A percentile compares a stretch with the other conserved stretches of the same genome.
Conservation (phyloP, 176 grass and related monocot genomes). For the Urochloa ruziziensis region DNA sequence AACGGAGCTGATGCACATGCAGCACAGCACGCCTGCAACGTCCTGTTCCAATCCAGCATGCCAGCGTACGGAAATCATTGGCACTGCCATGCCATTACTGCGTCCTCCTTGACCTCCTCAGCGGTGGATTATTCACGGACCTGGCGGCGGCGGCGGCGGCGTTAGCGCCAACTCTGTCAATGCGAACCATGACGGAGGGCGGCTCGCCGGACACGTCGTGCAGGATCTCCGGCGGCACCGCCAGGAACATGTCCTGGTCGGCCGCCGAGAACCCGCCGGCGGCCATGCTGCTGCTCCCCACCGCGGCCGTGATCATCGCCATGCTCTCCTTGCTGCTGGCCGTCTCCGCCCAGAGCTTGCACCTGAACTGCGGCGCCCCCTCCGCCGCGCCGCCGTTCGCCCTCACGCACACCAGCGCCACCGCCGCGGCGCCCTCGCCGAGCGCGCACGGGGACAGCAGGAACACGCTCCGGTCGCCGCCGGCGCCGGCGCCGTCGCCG, state of each 20-base stretch:
- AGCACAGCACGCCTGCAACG: no score
- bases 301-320: neutral
- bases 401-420: conserved; percentile 17
- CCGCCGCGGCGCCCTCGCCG: neutral
- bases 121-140: neutral
- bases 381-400: conserved; percentile 10
- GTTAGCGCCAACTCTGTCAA: neutral
- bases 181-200: neutral
- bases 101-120: neutral
- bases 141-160: neutral
- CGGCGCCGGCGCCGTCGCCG: neutral
- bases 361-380: neutral
- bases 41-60: neutral
- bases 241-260: neutral
- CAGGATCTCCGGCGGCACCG: neutral
- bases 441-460: conserved; percentile 4
- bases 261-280: conserved; percentile 7
- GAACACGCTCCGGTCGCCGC: conserved; percentile 18
- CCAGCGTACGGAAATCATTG: neutral
- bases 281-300: neutral
- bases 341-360: conserved; percentile 23
- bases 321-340: neutral
- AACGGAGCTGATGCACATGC: no score
- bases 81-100: neutral
- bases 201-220: neutral